Percentiles rank a stretch among this genome's conserved stretches.
These are phyloP conservation scores for Lolium multiflorum DNA, from an alignment of 176 grass and related monocot species.

Conservation along the genomic window DNA sequence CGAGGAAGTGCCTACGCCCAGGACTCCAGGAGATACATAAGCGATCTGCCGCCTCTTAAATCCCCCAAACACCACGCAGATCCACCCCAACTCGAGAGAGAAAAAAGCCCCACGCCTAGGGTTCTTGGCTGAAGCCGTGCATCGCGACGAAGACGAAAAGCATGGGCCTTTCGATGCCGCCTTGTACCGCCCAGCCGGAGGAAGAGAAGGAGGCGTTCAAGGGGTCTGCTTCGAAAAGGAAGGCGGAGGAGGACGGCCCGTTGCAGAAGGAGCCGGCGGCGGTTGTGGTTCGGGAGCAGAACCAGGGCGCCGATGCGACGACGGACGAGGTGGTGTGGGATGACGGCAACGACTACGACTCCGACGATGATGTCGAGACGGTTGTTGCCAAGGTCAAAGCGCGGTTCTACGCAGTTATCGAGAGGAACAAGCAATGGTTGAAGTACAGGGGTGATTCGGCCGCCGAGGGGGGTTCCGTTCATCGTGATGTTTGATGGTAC, in stretches of 20 bases:
- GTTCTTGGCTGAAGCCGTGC: neutral
- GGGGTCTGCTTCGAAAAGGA: neutral
- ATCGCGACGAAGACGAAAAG: neutral
- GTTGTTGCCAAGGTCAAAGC: neutral
- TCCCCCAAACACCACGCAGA: too few relatives aligned
- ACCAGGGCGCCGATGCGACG: neutral
- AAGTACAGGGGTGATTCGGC: too few relatives aligned
- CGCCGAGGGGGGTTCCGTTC: too few relatives aligned
- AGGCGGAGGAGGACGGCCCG: neutral
- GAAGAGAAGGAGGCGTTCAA: neutral
- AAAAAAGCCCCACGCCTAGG: neutral
- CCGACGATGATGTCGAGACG: neutral
- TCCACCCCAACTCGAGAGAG: neutral
- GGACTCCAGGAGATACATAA: too few relatives aligned
- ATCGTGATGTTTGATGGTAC: too few relatives aligned
- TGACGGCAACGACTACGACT: neutral
- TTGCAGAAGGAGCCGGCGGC: neutral
- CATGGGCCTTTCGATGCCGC: neutral
- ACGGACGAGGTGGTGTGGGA: neutral
- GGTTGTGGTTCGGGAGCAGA: neutral
- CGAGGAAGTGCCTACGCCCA: too few relatives aligned
- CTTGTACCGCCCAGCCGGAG: neutral
- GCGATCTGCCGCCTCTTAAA: neutral
- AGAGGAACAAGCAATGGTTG: neutral
- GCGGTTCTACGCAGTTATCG: neutral